Base-by-base conservation (phyloP, 345 rosid species). In the Lepidium sativum region DNA sequence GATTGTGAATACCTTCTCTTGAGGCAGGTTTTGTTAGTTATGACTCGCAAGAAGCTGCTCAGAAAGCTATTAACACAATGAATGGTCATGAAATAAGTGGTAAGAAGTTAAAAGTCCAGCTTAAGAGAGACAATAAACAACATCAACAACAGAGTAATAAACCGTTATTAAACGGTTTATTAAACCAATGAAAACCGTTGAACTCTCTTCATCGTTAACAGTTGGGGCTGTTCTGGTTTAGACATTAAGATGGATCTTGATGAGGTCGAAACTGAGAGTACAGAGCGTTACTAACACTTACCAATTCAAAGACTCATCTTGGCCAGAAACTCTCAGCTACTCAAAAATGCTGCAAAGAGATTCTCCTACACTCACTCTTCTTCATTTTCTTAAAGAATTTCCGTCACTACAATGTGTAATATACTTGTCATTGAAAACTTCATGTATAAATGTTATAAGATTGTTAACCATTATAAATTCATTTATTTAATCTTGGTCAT, bases 71-170 rank as follows among this genome's bases (percentile, higher is more conserved):
- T 70, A 68, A 47, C 68, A 50, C 63, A 77, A 95, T 95, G 99
- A 86, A 95, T 31, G 99, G 97, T 60, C 74, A 49, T 73, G 96
- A 86, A 65, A 77, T 95, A 85, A 83, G 91, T 37, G 89, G 99
- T 72, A 95, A 95, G 87, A 91, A 88, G 79, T 72, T 95, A 88
- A 95, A 95, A 78, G 97, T 95, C 73, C 89, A 95, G 84, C 86
- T 86, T 33, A 95, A 95, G 81, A 86, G 95, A 84, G 96, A 95
- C 76, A 94, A 85, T 79, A 82, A 83, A 23, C 27, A 70, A 54
- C 70, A 71, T 29, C 74, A 69, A 63, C 70, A 72, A 65, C 66
- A 57, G 32, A 65, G 17, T 34, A 61, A 14, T 34, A 72, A 65
- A 52, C 54, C 68, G 52, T 52, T 69, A 42, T 13, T 32, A 2